Base-by-base conservation (phyloP, 2,329 filamentous ascomycete species). In the Chaetomium strumarium region DNA sequence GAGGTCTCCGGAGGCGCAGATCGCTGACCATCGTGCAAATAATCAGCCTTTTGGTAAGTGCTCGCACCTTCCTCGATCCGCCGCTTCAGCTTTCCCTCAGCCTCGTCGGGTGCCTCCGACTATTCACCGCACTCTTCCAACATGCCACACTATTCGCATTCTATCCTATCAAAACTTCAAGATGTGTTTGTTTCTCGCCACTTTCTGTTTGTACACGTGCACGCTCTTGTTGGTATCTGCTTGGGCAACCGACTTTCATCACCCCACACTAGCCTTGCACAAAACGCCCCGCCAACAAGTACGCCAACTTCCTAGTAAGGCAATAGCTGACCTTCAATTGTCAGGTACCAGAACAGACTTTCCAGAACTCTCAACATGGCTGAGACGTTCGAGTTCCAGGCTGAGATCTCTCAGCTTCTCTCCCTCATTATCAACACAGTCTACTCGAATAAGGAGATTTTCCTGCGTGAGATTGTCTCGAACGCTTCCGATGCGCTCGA, bases 391-490 rank as follows among this genome's bases (percentile, higher is more conserved):
- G 92, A 97, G 87, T 99, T 97, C 82, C 93, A 99, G 87, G 93
- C 93, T 87, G 93, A 99, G 88, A 99, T 99, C 73, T 97, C 92
- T 88, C 93, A 99, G 89, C 89, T 99, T 64, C 88, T 99, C 72
- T 90, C 86, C 66, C 88, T 99, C 73, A 99, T 99, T 78, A 99
- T 99, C 84, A 99, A 99, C 88, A 97, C 93, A 64, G 93, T 99
- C 80, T 99, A 97, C 84, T 96, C 91, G 67, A 99, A 99, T 87
- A 99, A 99, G 84, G 93, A 97, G 79, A 97, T 99, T 73, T 99
- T 99, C 86, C 79, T 99, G 68, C 82, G 93, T 86, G 93, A 99
- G 79, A 73, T 99, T 67, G 89, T 99, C 70, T 97, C 93, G 78
- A 99, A 99, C 79, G 86, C 87, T 71, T 97, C 92, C 68, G 93